These are phyloP conservation scores for Sugiyamaella americana DNA, from an alignment of 805 yeast species.

Conservation along the genomic window DNA sequence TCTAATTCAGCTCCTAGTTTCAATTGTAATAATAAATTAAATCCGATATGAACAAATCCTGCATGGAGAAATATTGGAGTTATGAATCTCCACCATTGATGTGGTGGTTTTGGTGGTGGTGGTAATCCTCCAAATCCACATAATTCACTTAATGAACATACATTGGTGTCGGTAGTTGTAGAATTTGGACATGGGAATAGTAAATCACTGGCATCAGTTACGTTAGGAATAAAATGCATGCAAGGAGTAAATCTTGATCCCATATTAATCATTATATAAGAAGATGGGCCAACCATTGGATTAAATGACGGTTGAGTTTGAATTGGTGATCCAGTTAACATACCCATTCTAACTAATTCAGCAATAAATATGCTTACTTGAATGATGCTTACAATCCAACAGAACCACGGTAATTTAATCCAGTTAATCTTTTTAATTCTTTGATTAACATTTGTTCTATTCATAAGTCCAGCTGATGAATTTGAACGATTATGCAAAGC, in stretches of 20 bases:
- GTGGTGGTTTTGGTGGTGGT: constrained; percentile 37
- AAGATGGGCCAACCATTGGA: constrained; percentile 74
- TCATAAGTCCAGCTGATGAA: neutral
- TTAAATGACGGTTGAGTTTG: constrained; percentile 67
- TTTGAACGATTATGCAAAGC: neutral
- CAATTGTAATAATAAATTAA: constrained; percentile 56
- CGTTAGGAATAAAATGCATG: constrained; percentile 47
- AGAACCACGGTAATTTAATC: constrained; percentile 29
- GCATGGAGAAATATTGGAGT: constrained; percentile 72
- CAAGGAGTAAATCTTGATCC: constrained; percentile 71
- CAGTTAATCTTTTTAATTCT: constrained; percentile 12
- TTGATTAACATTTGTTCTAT: neutral
- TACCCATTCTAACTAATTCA: constrained; percentile 53
- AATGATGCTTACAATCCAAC: constrained; percentile 24
- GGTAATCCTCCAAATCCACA: constrained; percentile 54
- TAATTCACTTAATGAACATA: constrained; percentile 49
- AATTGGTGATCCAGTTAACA: constrained; percentile 55
- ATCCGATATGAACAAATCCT: constrained; percentile 61
- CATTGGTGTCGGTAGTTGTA: constrained; percentile 48
- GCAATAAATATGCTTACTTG: constrained; percentile 53
- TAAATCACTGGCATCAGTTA: constrained; percentile 44
- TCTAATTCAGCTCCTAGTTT: constrained; percentile 58
- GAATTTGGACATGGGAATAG: constrained; percentile 66
- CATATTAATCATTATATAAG: constrained; percentile 57
- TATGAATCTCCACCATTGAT: constrained; percentile 65